A percentile compares a stretch with the other conserved stretches of the same genome.
Evolutionary conservation across 306 rosid genomes (phyloP).

Genomic region (Alnus rubra): DNA sequence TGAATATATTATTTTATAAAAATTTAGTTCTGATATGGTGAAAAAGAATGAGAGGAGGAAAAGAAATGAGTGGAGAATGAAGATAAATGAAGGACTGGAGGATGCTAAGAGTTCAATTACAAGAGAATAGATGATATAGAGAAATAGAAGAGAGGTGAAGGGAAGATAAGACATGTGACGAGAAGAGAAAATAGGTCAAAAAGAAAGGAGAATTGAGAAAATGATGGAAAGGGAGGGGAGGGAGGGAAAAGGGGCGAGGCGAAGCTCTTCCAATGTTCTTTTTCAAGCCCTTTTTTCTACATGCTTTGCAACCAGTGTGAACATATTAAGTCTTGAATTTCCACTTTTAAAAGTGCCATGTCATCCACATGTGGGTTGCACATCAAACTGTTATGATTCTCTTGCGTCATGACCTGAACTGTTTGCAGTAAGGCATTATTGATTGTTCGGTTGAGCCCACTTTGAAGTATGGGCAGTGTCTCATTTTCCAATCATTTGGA

Average conservation of each 20-base stretch:
- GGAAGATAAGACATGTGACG: background rate
- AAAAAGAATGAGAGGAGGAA: background rate
- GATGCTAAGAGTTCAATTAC: background rate
- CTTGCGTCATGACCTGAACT: background rate
- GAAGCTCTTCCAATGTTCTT: background rate
- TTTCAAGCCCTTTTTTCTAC: too few species aligned
- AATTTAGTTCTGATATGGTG: background rate
- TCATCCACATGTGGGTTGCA: background rate
- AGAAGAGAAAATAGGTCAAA: background rate
- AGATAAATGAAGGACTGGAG: background rate
- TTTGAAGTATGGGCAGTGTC: constrained; percentile 11
- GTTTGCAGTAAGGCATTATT: constrained; percentile 7
- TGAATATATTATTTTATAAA: background rate
- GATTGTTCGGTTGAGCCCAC: constrained; percentile 19
- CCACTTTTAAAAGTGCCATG: background rate
- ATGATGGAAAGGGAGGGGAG: background rate
- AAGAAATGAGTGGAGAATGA: background rate
- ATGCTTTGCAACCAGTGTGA: too few species aligned
- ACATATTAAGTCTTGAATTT: background rate
- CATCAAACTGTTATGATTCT: background rate
- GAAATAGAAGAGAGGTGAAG: background rate
- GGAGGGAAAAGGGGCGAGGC: background rate
- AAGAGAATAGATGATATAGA: background rate
- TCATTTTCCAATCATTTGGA: background rate
- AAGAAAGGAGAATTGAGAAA: background rate